Evolutionary conservation across 495 filamentous ascomycete genomes (phyloP).

Genomic region (Penicillium lagena): DNA sequence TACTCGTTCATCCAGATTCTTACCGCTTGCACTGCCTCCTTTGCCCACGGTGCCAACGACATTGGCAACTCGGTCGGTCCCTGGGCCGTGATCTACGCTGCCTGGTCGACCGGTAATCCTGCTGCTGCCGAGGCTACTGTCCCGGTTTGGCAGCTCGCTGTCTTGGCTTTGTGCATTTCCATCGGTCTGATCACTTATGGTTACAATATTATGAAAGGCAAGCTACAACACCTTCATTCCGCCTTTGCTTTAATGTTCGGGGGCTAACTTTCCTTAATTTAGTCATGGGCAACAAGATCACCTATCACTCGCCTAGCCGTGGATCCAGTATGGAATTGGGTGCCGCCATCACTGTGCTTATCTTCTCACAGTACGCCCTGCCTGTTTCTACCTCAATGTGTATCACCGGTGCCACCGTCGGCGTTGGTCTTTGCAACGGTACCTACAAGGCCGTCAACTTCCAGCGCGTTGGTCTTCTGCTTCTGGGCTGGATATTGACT

Average conservation of each 20-base stretch:
- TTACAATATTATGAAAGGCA: slow-evolving; percentile 64
- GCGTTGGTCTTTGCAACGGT: slow-evolving; percentile 52
- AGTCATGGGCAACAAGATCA: slow-evolving; percentile 65
- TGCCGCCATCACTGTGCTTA: slow-evolving; percentile 57
- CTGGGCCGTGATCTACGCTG: slow-evolving; percentile 60
- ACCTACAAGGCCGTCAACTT: slow-evolving; percentile 56
- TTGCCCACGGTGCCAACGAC: slow-evolving; percentile 78
- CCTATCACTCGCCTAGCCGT: slow-evolving; percentile 56
- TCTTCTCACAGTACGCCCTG: slow-evolving; percentile 55
- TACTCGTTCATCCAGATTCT: slow-evolving; percentile 72
- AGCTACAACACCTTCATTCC: background rate
- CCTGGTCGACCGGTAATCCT: slow-evolving; percentile 53
- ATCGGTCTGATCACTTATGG: slow-evolving; percentile 57
- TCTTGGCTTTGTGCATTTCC: slow-evolving; percentile 45
- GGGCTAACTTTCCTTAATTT: slow-evolving; percentile 13
- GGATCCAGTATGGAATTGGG: slow-evolving; percentile 62
- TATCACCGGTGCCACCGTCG: slow-evolving; percentile 52
- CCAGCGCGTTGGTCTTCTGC: slow-evolving; percentile 49
- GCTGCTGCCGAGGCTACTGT: slow-evolving; percentile 43
- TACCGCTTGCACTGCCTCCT: slow-evolving; percentile 68
- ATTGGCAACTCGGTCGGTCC: slow-evolving; percentile 72
- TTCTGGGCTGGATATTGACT: slow-evolving; percentile 55
- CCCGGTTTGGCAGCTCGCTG: slow-evolving; percentile 55
- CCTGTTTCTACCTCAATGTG: slow-evolving; percentile 57
- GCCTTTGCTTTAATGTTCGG: background rate